Conservation (phyloP, 139 green algal species). For the Asterochloris erici region DNA sequence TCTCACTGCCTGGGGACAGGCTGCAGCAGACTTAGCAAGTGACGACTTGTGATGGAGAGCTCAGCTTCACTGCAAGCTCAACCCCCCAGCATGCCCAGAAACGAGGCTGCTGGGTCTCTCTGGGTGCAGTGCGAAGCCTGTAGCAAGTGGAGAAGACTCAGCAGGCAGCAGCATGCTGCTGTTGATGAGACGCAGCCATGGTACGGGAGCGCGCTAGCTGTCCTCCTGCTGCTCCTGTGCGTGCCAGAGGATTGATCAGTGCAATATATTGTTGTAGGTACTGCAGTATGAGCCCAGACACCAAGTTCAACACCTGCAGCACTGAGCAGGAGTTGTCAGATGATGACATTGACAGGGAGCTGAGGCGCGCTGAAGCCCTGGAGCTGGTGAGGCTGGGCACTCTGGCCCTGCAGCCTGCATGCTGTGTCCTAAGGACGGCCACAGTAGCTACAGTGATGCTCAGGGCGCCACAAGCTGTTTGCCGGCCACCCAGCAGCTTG, state of each 20-base stretch:
- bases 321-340: constrained; percentile 80
- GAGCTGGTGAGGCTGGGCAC: background rate
- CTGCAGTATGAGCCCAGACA: constrained; percentile 77
- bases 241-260: background rate
- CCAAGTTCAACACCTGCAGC: constrained; percentile 59
- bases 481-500: too few relatives aligned
- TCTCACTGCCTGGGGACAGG: too few relatives aligned
- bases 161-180: constrained; percentile 32
- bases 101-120: background rate
- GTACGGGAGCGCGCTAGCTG: constrained; percentile 27
- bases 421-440: background rate
- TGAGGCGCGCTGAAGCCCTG: constrained; percentile 22
- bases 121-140: constrained; percentile 88
- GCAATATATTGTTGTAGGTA: constrained; percentile 48
- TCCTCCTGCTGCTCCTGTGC: background rate
- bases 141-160: constrained; percentile 77
- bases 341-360: constrained; percentile 75
- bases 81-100: too few relatives aligned
- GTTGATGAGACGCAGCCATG: constrained; percentile 60
- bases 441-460: too few relatives aligned
- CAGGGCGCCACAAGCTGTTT: too few relatives aligned
- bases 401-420: background rate
- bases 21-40: too few relatives aligned
- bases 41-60: too few relatives aligned
- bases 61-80: too few relatives aligned